Base-by-base conservation (phyloP, 257 asterid species). In the Euphrasia confusa region DNA sequence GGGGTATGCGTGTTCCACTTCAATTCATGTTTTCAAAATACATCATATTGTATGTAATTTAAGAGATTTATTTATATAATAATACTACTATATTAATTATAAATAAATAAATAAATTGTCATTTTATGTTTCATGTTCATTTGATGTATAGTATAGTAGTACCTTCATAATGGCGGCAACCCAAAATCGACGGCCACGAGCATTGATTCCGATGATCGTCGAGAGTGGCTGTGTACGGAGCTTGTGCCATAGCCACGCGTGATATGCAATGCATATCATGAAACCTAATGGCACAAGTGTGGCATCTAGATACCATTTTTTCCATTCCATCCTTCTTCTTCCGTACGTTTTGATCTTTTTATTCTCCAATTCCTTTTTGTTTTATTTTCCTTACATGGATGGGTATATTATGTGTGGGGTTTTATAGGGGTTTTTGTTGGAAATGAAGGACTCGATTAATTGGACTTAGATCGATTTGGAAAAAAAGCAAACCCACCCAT, bases 101-200 rank as follows among this genome's bases (percentile, higher is more conserved):
- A n/a, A n/a, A n/a, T n/a, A n/a, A n/a, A n/a, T n/a, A n/a, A n/a
- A n/a, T n/a, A n/a, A n/a, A n/a, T n/a, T n/a, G n/a, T n/a, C n/a
- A n/a, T n/a, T n/a, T n/a, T n/a, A n/a, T n/a, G n/a, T n/a, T n/a
- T n/a, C n/a, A n/a, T n/a, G n/a, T n/a, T n/a, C n/a, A n/a, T n/a
- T n/a, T n/a, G n/a, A n/a, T n/a, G n/a, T n/a, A 21, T 21, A 21
- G 24, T 21, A 21, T 5, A 5, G 5, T 30, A 4, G 33, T n/a
- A 90, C 98, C 94, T 88, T 85, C 94, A 90, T 88, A 32, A 90
- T 90, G 70, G 96, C 85, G 17, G 86, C 58, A 27, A 88, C 98
- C 98, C 96, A 90, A 27, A 83, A 77, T 8, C 96, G 83, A n/a
- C 98, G 90, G 68, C 88, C 95, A 2, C 44, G 81, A 13, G 96